A percentile compares a stretch with the other conserved stretches of the same genome.
phyloP scores from a whole-genome alignment of 2,329 filamentous ascomycete genomes.

The Emericellopsis cladophorae region DNA sequence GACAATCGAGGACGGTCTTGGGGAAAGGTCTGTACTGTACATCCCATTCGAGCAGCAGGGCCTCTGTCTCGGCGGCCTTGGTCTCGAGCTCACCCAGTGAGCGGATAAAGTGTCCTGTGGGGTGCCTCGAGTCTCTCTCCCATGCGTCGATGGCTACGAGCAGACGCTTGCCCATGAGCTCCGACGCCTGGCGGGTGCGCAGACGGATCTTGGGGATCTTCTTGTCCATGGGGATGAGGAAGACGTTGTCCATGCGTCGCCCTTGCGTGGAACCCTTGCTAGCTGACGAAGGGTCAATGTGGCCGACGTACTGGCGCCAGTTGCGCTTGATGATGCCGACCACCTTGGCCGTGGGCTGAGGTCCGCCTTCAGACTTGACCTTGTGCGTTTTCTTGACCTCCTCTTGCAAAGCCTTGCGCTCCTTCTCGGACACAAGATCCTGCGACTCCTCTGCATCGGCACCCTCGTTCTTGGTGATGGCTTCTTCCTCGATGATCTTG shows the following conservation, averaged over 20 bases:
- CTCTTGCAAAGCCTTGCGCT: slow-evolving; percentile 77
- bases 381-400: slow-evolving; percentile 80
- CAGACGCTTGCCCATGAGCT: slow-evolving; percentile 82
- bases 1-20: slow-evolving; percentile 85
- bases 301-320: slow-evolving; percentile 95
- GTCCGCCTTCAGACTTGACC: slow-evolving; percentile 59
- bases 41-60: slow-evolving; percentile 85
- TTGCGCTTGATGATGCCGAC: slow-evolving; percentile 91
- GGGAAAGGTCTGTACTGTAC: slow-evolving; percentile 97
- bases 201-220: slow-evolving; percentile 92
- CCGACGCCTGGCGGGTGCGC: slow-evolving; percentile 77
- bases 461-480: slow-evolving; percentile 85
- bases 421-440: slow-evolving; percentile 76
- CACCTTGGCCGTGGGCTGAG: slow-evolving; percentile 83
- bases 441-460: slow-evolving; percentile 68
- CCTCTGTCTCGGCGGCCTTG: slow-evolving; percentile 91
- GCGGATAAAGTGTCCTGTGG: slow-evolving; percentile 85
- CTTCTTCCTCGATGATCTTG: slow-evolving; percentile 90
- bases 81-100: slow-evolving; percentile 89
- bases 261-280: slow-evolving; percentile 62
- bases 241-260: slow-evolving; percentile 81
- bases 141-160: slow-evolving; percentile 90
- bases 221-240: slow-evolving; percentile 96
- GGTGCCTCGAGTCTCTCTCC: slow-evolving; percentile 88
- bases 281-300: slow-evolving; percentile 80